These are phyloP conservation scores for Pseudoperonospora humuli DNA, from an alignment of 352 stramenopile genomes.

Conservation along the genomic window DNA sequence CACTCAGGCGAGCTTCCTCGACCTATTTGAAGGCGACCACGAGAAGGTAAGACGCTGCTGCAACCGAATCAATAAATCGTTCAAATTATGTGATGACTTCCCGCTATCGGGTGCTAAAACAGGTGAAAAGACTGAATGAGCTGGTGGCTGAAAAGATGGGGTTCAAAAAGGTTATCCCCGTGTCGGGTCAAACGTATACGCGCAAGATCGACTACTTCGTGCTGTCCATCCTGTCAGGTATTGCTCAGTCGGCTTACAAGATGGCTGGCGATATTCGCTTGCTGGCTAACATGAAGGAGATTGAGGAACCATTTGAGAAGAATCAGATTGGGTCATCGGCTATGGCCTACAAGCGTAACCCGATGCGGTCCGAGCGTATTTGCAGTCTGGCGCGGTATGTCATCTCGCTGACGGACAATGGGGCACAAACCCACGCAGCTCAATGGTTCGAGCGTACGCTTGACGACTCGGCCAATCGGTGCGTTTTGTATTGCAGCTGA, in stretches of 20 bases:
- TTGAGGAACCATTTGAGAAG: constrained; percentile 92
- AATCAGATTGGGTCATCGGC: constrained; percentile 96
- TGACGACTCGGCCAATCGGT: constrained; percentile 97
- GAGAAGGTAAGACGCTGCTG: constrained; percentile 65
- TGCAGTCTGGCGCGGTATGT: constrained; percentile 97
- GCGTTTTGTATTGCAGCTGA: background rate
- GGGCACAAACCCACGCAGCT: constrained; percentile 93
- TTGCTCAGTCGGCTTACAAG: constrained; percentile 98
- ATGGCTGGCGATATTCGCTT: constrained; percentile 99
- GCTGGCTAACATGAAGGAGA: constrained; percentile 99
- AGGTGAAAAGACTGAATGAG: constrained; percentile 95
- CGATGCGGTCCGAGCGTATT: constrained; percentile 97
- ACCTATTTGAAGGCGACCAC: constrained; percentile 98
- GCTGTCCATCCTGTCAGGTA: constrained; percentile 92
- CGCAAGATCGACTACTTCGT: constrained; percentile 98
- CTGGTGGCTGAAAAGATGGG: constrained; percentile 96
- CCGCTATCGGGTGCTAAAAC: background rate
- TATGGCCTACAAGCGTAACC: constrained; percentile 99
- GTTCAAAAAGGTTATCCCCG: constrained; percentile 94
- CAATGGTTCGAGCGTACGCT: constrained; percentile 99
- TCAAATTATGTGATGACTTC: constrained; percentile 1
- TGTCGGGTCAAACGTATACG: constrained; percentile 99
- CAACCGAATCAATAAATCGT: no score
- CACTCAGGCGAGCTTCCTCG: constrained; percentile 97
- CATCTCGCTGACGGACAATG: constrained; percentile 95